phyloP scores from a whole-genome alignment of 2,329 filamentous ascomycete species.

The Albifimbria verrucaria region DNA sequence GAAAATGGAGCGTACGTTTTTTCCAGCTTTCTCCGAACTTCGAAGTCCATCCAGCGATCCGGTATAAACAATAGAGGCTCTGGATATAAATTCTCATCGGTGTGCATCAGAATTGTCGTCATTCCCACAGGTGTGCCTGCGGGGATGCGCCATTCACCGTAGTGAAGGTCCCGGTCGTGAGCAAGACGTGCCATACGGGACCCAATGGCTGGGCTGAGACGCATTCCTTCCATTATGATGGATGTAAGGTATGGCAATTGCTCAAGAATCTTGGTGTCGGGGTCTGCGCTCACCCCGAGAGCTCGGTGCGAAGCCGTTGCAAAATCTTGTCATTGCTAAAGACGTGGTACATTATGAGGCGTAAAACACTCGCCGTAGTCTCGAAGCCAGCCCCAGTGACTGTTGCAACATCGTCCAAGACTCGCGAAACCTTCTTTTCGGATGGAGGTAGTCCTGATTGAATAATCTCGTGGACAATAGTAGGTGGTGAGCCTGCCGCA shows the following conservation, averaged over 20 bases:
- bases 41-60: not conserved
- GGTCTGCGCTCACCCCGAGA: not conserved
- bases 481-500: constrained; percentile 4
- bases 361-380: constrained; percentile 31
- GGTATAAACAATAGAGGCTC: not conserved
- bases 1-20: not conserved
- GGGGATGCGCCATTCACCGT: not conserved
- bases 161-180: not conserved
- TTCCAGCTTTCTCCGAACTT: not conserved
- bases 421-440: constrained; percentile 28
- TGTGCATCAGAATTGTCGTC: not conserved
- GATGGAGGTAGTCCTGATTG: constrained; percentile 22
- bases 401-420: constrained; percentile 27
- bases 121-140: not conserved
- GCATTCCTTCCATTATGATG: not conserved
- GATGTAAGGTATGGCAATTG: not conserved
- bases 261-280: not conserved
- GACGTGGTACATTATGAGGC: constrained; percentile 30
- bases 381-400: constrained; percentile 33
- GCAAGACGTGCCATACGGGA: not conserved
- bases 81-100: not conserved
- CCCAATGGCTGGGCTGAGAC: not conserved
- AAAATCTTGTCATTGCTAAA: constrained; percentile 26
- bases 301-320: constrained; percentile 17
- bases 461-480: constrained; percentile 25